Percentiles rank a stretch among this genome's conserved stretches.
phyloP scores from a whole-genome alignment of 1,139 yeast species.

The Blastobotrys capitulatus region DNA sequence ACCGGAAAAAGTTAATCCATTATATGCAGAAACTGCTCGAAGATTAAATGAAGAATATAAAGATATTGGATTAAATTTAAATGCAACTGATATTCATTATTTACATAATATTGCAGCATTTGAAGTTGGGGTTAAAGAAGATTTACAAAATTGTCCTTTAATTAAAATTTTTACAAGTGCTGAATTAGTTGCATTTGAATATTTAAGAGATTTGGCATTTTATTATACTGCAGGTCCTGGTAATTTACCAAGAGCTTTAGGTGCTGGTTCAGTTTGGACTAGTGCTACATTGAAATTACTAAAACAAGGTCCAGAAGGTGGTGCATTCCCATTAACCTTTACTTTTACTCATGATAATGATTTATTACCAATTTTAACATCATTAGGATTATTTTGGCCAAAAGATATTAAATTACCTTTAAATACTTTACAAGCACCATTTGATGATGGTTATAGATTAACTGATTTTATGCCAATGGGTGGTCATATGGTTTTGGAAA shows the following conservation, averaged over 20 bases:
- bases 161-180: conserved; percentile 48
- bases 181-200: conserved; percentile 43
- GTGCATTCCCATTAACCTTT: conserved; percentile 23
- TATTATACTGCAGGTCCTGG: conserved; percentile 48
- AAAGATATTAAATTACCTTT: conserved; percentile 3
- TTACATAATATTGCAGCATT: conserved; percentile 47
- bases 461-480: conserved; percentile 50
- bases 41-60: conserved; percentile 9
- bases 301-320: conserved; percentile 31
- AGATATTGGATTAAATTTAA: conserved; percentile 1
- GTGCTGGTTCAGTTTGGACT: conserved; percentile 46
- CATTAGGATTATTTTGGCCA: conserved; percentile 39
- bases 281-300: conserved; percentile 46
- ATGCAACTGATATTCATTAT: conserved; percentile 7
- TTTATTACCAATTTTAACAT: conserved; percentile 40
- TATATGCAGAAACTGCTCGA: conserved; percentile 35
- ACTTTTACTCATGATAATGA: conserved; percentile 53
- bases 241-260: conserved; percentile 32
- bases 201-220: conserved; percentile 41
- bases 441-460: conserved; percentile 17
- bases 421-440: conserved; percentile 37
- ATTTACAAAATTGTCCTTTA: conserved; percentile 46
- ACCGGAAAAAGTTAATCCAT: conserved; percentile 19
- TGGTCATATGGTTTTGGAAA: conserved; percentile 46
- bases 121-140: conserved; percentile 45